Evolutionary conservation across 2,329 filamentous ascomycete genomes (phyloP).

Genomic region (Fusarium oxysporum): DNA sequence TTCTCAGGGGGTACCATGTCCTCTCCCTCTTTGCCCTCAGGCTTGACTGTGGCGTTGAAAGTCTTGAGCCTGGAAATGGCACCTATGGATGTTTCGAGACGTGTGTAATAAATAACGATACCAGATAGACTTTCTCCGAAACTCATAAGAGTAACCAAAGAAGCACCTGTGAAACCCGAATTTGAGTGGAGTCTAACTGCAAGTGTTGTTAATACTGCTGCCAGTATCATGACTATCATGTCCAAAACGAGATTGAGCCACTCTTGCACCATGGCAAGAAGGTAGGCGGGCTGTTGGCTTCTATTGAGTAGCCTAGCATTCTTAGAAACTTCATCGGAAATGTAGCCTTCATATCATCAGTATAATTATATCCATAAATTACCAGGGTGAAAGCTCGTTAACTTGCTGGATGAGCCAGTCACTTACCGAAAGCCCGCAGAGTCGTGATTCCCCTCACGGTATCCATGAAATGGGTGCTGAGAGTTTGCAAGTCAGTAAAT

Average conservation of each 20-base stretch:
- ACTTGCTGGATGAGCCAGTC: slow-evolving; percentile 25
- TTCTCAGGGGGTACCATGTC: slow-evolving; percentile 24
- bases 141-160: slow-evolving; percentile 53
- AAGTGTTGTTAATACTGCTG: slow-evolving; percentile 59
- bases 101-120: slow-evolving; percentile 36
- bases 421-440: slow-evolving; percentile 68
- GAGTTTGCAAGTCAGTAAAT: background rate
- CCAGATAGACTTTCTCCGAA: slow-evolving; percentile 44
- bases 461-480: slow-evolving; percentile 65
- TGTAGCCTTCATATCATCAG: background rate
- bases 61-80: slow-evolving; percentile 36
- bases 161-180: slow-evolving; percentile 54
- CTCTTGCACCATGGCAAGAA: slow-evolving; percentile 67
- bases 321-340: slow-evolving; percentile 45
- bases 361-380: slow-evolving; percentile 1
- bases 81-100: slow-evolving; percentile 40
- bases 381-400: background rate
- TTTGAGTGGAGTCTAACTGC: slow-evolving; percentile 56
- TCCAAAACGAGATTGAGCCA: slow-evolving; percentile 67
- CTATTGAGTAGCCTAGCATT: slow-evolving; percentile 63
- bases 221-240: slow-evolving; percentile 61
- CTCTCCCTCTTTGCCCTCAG: slow-evolving; percentile 39
- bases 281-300: slow-evolving; percentile 68
- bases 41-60: slow-evolving; percentile 38
- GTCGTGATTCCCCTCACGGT: slow-evolving; percentile 66